Evolutionary conservation across 2,329 filamentous ascomycete species (phyloP), one percentile per base, ranked within the genome.

Genomic region (Alternaria postmessia): DNA sequence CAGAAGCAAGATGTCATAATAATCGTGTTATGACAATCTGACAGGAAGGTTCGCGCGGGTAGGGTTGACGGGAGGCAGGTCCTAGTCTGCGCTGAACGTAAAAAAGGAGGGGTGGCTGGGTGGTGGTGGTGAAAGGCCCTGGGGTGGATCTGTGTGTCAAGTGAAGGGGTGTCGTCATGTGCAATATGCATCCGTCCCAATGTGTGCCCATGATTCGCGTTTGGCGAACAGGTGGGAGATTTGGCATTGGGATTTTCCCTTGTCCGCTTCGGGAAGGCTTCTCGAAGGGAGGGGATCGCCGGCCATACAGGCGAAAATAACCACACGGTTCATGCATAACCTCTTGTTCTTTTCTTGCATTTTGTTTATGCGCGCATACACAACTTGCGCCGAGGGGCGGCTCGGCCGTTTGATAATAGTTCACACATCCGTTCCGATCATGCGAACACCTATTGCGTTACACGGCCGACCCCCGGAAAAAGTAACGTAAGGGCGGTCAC

Each of bases 351-450:
- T 18, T 39, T 39, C 16, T 8, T 39, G 42, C 18, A 24, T 48
- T 49, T 12, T 38, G 30, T 26, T 49, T 26, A 49, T 49, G 46
- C 46, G 34, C 46, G 20, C 46, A 26, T 11, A 24, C 30, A 36
- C 30, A 8, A 36, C 30, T 20, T 22, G 46, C 14, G 46, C 46
- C 54, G 34, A 38, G 56, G 34, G 34, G 22, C 48, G 48, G 55
- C 49, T 64, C 57, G 57, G 46, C 43, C 60, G 68, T 73, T 69
- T 67, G 68, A 66, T 68, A 65, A 67, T 71, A n/a, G 70, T 74
- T 73, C 70, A 69, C 70, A 28, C 38, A 71, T 49, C 14, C 46
- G 64, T 60, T 60, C 55, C 49, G 62, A 59, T 47, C 46, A 59
- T 64, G 62, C 62, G 60, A 54, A 57, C 61, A 44, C 51, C 46